These are phyloP conservation scores for Wickerhamiella nectarea DNA, from an alignment of 805 yeast genomes.

Conservation along the genomic window DNA sequence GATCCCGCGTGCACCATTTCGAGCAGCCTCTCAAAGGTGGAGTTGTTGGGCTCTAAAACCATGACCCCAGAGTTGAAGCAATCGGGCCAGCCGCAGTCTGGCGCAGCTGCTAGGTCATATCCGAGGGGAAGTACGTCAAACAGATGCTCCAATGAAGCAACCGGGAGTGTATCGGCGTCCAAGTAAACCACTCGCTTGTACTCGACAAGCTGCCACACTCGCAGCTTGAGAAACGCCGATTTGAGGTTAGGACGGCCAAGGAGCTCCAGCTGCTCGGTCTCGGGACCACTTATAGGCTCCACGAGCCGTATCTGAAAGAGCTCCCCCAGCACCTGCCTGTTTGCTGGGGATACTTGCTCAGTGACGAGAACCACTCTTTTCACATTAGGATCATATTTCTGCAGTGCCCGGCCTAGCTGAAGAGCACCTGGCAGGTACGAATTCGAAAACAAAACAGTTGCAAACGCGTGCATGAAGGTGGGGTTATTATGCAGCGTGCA, in stretches of 20 bases:
- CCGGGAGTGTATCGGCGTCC: slow-evolving; percentile 43
- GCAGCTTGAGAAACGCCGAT: slow-evolving; percentile 38
- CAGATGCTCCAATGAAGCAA: slow-evolving; percentile 24
- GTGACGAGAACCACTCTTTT: slow-evolving; percentile 23
- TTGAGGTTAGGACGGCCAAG: slow-evolving; percentile 39
- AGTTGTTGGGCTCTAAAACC: slow-evolving; percentile 39
- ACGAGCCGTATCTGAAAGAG: slow-evolving; percentile 23
- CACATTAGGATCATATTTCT: slow-evolving; percentile 17
- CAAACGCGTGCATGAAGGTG: slow-evolving; percentile 25
- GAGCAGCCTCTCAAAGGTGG: slow-evolving; percentile 32
- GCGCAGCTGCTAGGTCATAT: slow-evolving; percentile 34
- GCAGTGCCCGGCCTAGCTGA: slow-evolving; percentile 32
- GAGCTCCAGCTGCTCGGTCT: slow-evolving; percentile 20
- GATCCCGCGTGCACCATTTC: slow-evolving; percentile 20
- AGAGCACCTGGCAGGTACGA: slow-evolving; percentile 37
- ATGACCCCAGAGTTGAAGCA: slow-evolving; percentile 73
- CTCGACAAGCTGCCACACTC: slow-evolving; percentile 38
- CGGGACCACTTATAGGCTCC: slow-evolving; percentile 19
- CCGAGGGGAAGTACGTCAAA: slow-evolving; percentile 17
- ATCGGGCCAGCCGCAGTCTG: slow-evolving; percentile 90
- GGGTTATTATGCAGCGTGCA: too few relatives aligned
- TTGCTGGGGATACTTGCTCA: slow-evolving; percentile 14
- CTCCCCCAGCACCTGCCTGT: slow-evolving; percentile 14
- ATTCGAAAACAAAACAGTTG: slow-evolving; percentile 34
- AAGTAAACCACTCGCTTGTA: slow-evolving; percentile 34